Conservation (phyloP, 2,329 filamentous ascomycete species). For the Fusarium bactridioides region DNA sequence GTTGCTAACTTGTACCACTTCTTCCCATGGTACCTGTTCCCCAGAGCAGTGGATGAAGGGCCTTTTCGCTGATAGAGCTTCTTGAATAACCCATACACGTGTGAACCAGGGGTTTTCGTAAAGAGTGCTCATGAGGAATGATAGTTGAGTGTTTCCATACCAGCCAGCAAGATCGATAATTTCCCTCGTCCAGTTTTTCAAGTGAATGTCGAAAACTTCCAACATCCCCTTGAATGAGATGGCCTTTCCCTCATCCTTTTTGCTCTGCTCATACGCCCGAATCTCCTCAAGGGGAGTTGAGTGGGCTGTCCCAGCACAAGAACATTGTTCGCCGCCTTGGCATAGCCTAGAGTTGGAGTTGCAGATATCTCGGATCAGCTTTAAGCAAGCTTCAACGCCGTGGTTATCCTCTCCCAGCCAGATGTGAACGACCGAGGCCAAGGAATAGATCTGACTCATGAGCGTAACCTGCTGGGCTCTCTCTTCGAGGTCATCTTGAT, state of each 20-base stretch:
- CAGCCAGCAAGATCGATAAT: conserved; percentile 28
- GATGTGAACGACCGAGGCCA: conserved; percentile 1
- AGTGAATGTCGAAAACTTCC: conserved; percentile 15
- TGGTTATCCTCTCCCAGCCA: conserved; percentile 25
- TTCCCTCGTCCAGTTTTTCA: conserved; percentile 5
- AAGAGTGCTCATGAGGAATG: conserved; percentile 17
- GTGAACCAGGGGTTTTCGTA: conserved; percentile 32
- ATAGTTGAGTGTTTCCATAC: conserved; percentile 11
- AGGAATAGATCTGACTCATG: conserved; percentile 28
- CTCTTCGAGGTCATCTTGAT: conserved; percentile 29
- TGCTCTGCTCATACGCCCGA: not conserved
- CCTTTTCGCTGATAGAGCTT: conserved; percentile 7
- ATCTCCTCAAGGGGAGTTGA: not conserved
- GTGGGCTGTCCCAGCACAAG: conserved; percentile 13
- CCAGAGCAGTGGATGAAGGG: conserved; percentile 2
- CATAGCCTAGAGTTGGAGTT: conserved; percentile 13
- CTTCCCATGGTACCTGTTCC: conserved; percentile 10
- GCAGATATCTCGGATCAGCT: conserved; percentile 21
- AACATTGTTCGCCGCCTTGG: not conserved
- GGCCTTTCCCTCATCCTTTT: not conserved
- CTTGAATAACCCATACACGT: conserved; percentile 26
- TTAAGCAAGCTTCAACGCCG: not conserved
- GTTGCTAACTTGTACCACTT: conserved; percentile 9
- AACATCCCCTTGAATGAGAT: conserved; percentile 17
- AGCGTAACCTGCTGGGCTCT: conserved; percentile 27